Evolutionary conservation across 352 stramenopile genomes (phyloP), one percentile per base, ranked within the genome.

Genomic region (Phytophthora pseudosyringae): DNA sequence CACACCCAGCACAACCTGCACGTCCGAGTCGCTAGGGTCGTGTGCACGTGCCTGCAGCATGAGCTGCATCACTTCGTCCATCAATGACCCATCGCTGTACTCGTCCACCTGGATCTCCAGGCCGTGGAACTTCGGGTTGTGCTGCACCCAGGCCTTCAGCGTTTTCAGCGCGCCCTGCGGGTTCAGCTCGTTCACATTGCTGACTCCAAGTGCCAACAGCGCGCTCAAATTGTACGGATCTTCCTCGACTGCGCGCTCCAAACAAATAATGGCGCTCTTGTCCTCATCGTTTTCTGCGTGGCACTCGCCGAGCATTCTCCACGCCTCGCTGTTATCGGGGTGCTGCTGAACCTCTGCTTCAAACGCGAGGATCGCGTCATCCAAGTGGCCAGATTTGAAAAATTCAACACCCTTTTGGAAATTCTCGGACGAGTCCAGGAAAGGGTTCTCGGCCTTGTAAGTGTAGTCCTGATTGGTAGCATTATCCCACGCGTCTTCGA

Each of bases 231-330:
- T 97, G 71, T 98, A 99, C 36, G 95, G 96, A 79, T 99, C 96
- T 47, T 97, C 82, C 45, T 98, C 95, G 6, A 99, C 89, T 8
- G 93, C 89, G 10, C 91, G 88, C 64, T 98, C 91, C 26, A 98
- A 80, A 62, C 97, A 99, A 48, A 91, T 78, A 59, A 99, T 99
- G 18, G 96, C 97, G 65, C 92, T 91, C 63, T 94, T 91, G 79
- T 99, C 97, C 57, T 98, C 84, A 71, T 99, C 97, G 64, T 98
- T 98, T 74, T 99, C 97, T 11, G 95, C 95, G 69, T 99, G 95
- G 65, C 89, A 98, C 57, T 93, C 81, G 43, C 95, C 95, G 7
- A 98, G 77, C 92, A 98, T 97, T 15, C 85, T 84, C 95, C 97
- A 98, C 31, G 94, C 94, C 58, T 97, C 88, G 48, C 95, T 95